Evolutionary conservation across 1,284 basidiomycete species (phyloP), one percentile per base, ranked within the genome.

Genomic region (Microstroma glucosiphilum): DNA sequence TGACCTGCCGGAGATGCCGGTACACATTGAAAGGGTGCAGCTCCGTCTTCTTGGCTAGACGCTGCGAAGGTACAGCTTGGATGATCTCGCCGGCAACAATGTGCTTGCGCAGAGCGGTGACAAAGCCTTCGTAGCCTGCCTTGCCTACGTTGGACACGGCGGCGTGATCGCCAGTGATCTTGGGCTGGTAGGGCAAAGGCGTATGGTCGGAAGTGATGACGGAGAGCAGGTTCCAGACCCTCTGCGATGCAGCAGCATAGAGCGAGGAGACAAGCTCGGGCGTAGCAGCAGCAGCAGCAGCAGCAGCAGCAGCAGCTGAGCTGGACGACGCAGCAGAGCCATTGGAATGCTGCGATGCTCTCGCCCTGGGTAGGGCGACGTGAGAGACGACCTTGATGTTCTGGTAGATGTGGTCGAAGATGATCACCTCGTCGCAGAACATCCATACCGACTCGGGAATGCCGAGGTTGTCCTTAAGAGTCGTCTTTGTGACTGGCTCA

Each of bases 11-110:
- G 54, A 99, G 83, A 63, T 92, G 89, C 25, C 96, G 85, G 80
- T 93, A 96, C 13, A 89, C 91, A 82, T 98, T 99, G 84, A 99
- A 99, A 0, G 96, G 93, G 80, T 98, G 92, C 37, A 99, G 82
- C 21, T 85, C 80, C 0, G 96, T 98, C 59, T 88, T 88, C 46
- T 91, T 85, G 17, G 88, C 83, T 43, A 98, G 83, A 17, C 94
- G 85, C 79, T 98, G 96, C 17, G 90, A 92, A 1, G 96, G 96
- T 8, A 99, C 96, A 1, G 96, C 96, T 81, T 99, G 96, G 75
- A 99, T 98, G 76, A 98, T 97, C 81, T 99, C 92, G 46, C 96
- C 96, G 56, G 89, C 89, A 64, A 96, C 84, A 62, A 99, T 96
- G 77, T 92, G 91, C 76, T 96, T 85, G 82, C 97, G 96, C 64